Percentiles rank a stretch among this genome's conserved stretches.
Conservation (phyloP, 768 basidiomycete species). For the Lactarius quietus region DNA sequence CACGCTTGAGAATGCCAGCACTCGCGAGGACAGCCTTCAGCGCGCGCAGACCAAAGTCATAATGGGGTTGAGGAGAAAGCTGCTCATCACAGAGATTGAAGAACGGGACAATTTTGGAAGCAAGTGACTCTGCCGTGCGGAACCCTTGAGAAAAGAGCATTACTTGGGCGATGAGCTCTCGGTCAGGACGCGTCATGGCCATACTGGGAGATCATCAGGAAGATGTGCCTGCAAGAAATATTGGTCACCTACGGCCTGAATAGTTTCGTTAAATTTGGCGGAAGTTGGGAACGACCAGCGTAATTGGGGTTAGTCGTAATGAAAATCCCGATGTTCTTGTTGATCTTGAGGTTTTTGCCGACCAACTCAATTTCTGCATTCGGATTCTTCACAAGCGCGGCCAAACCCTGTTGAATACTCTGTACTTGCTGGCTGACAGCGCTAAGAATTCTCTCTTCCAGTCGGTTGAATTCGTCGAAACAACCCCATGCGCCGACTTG, state of each 20-base stretch:
- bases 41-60: slow-evolving; percentile 97
- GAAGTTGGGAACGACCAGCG: slow-evolving; percentile 90
- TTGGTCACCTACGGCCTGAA: slow-evolving; percentile 74
- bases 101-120: slow-evolving; percentile 98
- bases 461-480: slow-evolving; percentile 96
- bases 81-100: slow-evolving; percentile 99
- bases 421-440: slow-evolving; percentile 99
- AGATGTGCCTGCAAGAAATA: background rate
- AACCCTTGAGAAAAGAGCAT: slow-evolving; percentile 99
- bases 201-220: slow-evolving; percentile 50
- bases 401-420: slow-evolving; percentile 94
- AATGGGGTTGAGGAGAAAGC: slow-evolving; percentile 94
- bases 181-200: slow-evolving; percentile 98
- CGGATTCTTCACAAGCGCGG: slow-evolving; percentile 76
- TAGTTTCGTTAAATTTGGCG: slow-evolving; percentile 85
- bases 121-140: slow-evolving; percentile 95
- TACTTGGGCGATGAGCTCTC: slow-evolving; percentile 98
- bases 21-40: slow-evolving; percentile 95
- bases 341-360: slow-evolving; percentile 90
- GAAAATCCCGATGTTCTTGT: slow-evolving; percentile 97
- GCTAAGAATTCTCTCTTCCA: slow-evolving; percentile 96
- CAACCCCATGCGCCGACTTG: slow-evolving; percentile 99
- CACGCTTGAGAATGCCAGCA: slow-evolving; percentile 96
- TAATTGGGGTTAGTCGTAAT: slow-evolving; percentile 99
- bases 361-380: slow-evolving; percentile 92